phyloP scores from a whole-genome alignment of 1,284 basidiomycete species.

The Tylopilus orsonianus region DNA sequence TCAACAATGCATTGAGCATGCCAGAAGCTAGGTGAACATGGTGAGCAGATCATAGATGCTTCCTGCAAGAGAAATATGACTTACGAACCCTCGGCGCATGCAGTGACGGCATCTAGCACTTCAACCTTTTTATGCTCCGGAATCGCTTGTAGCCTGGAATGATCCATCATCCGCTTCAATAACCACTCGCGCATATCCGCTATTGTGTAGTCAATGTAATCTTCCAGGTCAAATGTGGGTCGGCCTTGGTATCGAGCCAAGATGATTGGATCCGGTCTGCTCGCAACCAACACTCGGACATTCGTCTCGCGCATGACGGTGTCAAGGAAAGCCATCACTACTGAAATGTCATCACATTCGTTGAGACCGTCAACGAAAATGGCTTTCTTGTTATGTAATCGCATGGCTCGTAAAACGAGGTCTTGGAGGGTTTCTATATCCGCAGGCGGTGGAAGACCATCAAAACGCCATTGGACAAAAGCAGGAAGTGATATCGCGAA shows the following conservation, averaged over 20 bases:
- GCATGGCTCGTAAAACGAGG: conserved; percentile 30
- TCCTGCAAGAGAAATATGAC: conserved; percentile 2
- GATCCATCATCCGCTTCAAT: conserved; percentile 28
- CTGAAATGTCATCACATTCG: conserved; percentile 26
- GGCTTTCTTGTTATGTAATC: conserved; percentile 21
- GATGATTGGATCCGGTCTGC: conserved; percentile 25
- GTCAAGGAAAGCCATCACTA: conserved; percentile 26
- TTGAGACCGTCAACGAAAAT: conserved; percentile 30
- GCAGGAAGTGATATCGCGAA: conserved; percentile 21
- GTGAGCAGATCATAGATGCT: neutral
- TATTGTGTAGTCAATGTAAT: conserved; percentile 22
- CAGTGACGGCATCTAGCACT: conserved; percentile 20
- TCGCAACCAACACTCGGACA: conserved; percentile 26
- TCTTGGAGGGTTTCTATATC: conserved; percentile 15
- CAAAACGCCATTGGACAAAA: conserved; percentile 13
- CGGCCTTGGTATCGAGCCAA: conserved; percentile 18
- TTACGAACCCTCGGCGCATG: conserved; percentile 21
- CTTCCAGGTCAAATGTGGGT: conserved; percentile 23
- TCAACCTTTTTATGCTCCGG: conserved; percentile 27
- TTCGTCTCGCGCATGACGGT: conserved; percentile 23
- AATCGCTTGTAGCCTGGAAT: conserved; percentile 23
- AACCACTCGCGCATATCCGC: conserved; percentile 29
- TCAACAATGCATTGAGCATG: conserved; percentile 30
- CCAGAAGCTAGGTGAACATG: conserved; percentile 23
- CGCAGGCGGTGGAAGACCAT: conserved; percentile 22